Conservation (phyloP, 805 yeast genomes). For the Yarrowia deformans region DNA sequence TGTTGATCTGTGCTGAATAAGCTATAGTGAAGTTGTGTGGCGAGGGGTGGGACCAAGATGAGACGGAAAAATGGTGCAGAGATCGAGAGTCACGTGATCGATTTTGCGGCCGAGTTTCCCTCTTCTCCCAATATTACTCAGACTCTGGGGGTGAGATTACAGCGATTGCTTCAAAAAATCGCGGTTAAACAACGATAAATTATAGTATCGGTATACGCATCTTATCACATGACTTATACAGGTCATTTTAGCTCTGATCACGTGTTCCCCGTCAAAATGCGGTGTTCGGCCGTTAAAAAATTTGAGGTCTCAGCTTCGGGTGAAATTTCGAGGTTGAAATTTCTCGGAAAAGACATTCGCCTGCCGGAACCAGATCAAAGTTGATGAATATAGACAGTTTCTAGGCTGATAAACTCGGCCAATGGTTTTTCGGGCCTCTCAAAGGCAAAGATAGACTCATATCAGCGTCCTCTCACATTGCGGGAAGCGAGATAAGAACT, state of each 20-base stretch:
- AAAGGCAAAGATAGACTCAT: neutral
- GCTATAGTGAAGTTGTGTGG: neutral
- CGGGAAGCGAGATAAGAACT: constrained; percentile 13
- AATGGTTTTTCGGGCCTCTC: constrained; percentile 3
- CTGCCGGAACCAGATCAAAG: neutral
- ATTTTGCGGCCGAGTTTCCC: no score
- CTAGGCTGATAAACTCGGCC: constrained; percentile 1
- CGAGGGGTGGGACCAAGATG: no score
- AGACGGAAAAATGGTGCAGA: neutral
- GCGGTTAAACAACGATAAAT: no score
- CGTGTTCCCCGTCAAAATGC: no score
- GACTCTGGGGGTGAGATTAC: neutral
- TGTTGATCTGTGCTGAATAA: neutral
- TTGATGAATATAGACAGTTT: neutral
- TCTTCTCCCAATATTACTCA: neutral
- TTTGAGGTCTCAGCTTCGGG: no score
- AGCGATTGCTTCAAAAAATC: no score
- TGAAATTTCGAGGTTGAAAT: neutral
- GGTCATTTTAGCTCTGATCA: no score
- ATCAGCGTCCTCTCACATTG: constrained; percentile 19
- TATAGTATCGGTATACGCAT: no score
- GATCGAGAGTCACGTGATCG: neutral
- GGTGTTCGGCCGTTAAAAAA: no score
- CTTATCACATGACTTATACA: no score
- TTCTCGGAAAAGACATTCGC: constrained; percentile 9